phyloP scores from a whole-genome alignment of 2,329 filamentous ascomycete species.

The Exophiala xenobiotica region DNA sequence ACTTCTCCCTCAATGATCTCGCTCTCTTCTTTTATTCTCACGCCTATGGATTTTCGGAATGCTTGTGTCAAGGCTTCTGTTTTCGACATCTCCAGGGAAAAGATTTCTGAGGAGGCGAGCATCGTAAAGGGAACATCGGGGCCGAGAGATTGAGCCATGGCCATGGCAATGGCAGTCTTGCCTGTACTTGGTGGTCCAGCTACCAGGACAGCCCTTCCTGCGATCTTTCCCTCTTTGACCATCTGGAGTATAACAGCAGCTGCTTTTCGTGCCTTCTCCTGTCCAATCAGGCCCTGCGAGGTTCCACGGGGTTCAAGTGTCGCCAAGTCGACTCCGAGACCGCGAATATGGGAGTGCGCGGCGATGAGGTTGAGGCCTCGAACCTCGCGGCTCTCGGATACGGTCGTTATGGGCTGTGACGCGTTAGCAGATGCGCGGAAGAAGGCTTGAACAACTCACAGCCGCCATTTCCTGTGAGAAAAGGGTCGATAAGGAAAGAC shows the following conservation, averaged over 20 bases:
- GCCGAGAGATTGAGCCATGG: slow-evolving; percentile 94
- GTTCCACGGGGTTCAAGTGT: slow-evolving; percentile 80
- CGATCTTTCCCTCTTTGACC: slow-evolving; percentile 99
- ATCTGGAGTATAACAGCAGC: slow-evolving; percentile 96
- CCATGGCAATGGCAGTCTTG: slow-evolving; percentile 98
- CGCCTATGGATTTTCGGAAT: slow-evolving; percentile 98
- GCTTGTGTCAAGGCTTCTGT: slow-evolving; percentile 97
- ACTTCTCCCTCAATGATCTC: slow-evolving; percentile 99
- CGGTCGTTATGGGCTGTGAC: slow-evolving; percentile 68
- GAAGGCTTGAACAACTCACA: slow-evolving; percentile 9
- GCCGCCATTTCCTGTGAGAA: no score
- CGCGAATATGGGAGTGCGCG: slow-evolving; percentile 95
- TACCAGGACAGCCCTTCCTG: slow-evolving; percentile 88
- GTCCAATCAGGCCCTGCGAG: slow-evolving; percentile 91
- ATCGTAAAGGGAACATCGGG: slow-evolving; percentile 95
- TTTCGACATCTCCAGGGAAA: slow-evolving; percentile 98
- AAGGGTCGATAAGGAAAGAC: no score
- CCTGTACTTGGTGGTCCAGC: slow-evolving; percentile 95
- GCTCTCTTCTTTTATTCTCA: slow-evolving; percentile 97
- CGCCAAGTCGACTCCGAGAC: slow-evolving; percentile 87
- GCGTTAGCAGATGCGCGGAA: slow-evolving; percentile 7
- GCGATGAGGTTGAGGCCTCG: slow-evolving; percentile 96
- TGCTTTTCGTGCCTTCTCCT: slow-evolving; percentile 94
- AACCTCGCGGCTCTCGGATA: slow-evolving; percentile 94
- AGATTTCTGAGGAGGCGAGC: slow-evolving; percentile 94